phyloP scores from a whole-genome alignment of 768 basidiomycete genomes.

The Tylopilus intermedius region DNA sequence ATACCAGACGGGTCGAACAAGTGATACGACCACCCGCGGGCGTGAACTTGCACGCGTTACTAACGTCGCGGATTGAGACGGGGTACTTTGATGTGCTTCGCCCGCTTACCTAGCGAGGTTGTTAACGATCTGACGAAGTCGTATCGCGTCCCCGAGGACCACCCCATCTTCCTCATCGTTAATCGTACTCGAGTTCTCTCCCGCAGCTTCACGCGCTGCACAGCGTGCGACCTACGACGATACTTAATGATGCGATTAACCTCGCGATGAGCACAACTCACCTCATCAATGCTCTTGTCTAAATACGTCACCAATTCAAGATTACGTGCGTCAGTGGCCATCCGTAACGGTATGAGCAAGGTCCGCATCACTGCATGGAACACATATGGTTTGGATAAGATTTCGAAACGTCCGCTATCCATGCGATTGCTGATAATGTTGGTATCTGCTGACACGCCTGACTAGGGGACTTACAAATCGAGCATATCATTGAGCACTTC shows the following conservation, averaged over 20 bases:
- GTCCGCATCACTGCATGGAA: conserved; percentile 78
- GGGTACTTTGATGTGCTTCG: background rate
- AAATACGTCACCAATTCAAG: conserved; percentile 65
- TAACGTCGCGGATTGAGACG: conserved; percentile 19
- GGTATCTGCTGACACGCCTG: background rate
- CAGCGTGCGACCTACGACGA: conserved; percentile 48
- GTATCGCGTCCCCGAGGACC: conserved; percentile 80
- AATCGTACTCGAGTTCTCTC: conserved; percentile 27
- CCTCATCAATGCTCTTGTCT: conserved; percentile 63
- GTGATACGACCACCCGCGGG: conserved; percentile 61
- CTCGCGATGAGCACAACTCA: conserved; percentile 17
- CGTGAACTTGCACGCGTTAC: conserved; percentile 81
- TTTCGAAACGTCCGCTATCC: conserved; percentile 84
- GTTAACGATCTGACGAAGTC: conserved; percentile 77
- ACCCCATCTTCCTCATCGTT: conserved; percentile 40
- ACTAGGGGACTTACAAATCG: conserved; percentile 54
- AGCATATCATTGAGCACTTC: conserved; percentile 74
- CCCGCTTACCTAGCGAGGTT: conserved; percentile 65
- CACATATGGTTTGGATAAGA: conserved; percentile 58
- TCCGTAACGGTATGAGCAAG: conserved; percentile 60
- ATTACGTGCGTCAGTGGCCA: conserved; percentile 63
- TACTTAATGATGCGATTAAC: background rate
- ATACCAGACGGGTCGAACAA: conserved; percentile 61
- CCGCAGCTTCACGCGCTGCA: conserved; percentile 50
- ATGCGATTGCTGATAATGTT: conserved; percentile 59